These are phyloP conservation scores for Puccinia brachypodii DNA, from an alignment of 1,284 basidiomycete species.

Conservation along the genomic window DNA sequence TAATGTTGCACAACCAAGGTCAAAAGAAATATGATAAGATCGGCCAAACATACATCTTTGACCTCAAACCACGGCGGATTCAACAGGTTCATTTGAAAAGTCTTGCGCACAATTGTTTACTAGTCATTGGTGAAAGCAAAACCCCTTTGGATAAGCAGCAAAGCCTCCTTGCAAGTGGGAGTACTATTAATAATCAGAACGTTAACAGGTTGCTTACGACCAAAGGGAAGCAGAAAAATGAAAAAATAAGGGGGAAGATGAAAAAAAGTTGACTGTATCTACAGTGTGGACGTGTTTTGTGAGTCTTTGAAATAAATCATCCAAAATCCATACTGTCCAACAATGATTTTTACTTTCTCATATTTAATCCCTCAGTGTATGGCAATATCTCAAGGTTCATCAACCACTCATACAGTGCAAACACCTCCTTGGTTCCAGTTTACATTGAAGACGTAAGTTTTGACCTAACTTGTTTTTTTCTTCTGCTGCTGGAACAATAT, in stretches of 20 bases:
- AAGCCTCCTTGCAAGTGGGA: neutral
- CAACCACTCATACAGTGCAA: conserved; percentile 39
- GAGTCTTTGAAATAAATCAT: neutral
- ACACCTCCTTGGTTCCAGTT: conserved; percentile 35
- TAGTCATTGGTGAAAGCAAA: neutral
- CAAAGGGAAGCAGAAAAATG: conserved; percentile 12
- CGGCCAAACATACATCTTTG: conserved; percentile 28
- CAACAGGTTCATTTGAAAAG: neutral
- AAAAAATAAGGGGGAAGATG: neutral
- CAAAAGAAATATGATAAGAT: conserved; percentile 29
- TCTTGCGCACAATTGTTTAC: neutral
- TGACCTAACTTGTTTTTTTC: neutral
- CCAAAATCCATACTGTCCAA: no score
- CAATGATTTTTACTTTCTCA: no score
- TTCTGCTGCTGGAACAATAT: neutral
- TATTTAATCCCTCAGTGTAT: conserved; percentile 1
- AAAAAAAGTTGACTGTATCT: conserved; percentile 32
- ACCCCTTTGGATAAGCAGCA: neutral
- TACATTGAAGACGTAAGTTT: conserved; percentile 45
- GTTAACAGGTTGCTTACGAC: neutral
- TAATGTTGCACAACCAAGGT: neutral
- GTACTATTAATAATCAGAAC: neutral
- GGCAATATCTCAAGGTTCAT: conserved; percentile 42
- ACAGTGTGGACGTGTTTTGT: conserved; percentile 44
- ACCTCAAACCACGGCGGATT: conserved; percentile 46